Base-by-base conservation (phyloP, 148 eudicot genomes). In the Vaccinium darrowii region DNA sequence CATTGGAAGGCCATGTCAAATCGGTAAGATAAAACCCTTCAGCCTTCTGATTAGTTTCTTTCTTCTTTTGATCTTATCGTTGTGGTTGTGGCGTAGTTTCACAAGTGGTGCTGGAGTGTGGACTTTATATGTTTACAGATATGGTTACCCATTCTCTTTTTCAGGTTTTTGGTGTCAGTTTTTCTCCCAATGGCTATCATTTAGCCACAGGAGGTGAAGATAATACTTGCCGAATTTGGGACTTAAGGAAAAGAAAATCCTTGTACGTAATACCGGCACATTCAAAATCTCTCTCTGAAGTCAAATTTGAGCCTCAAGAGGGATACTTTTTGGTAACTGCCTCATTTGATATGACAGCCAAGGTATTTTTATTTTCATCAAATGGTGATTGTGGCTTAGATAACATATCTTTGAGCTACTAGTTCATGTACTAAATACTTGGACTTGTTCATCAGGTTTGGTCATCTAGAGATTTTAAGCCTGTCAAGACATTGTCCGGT, bases 171-270 rank as follows among this genome's bases (percentile, higher is more conserved):
- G 94, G 95, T 77, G 78, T 93, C 67, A 93, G 93, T 88, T 95
- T 97, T 69, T 97, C 98, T 79, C 98, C 99, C 30, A 97, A 97
- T 84, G 98, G 98, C 19, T 97, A 94, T 89, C 96, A 93, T 87
- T 85, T 97, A 72, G 99, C 99, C 79, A 93, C 96, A n/a, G 99
- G 98, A 56, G 92, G 95, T 75, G 98, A 94, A 86, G 99, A 97
- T 90, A 95, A 97, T 81, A 93, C 98, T 82, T 97, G 99, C 81
- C 90, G 96, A 30, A 90, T 97, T 78, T 97, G 99, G 99, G 98
- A 97, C 86, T 83, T 97, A 69, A 92, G 99, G 89, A 93, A 93
- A 91, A 94, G 90, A 84, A 94, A 89, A 87, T 90, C 98, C 21
- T 54, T 94, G 75, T 97, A 97, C 88, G 87, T 86, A 25, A 95